Evolutionary conservation across 2,329 filamentous ascomycete species (phyloP).

Genomic region (Colletotrichum endophyticum): DNA sequence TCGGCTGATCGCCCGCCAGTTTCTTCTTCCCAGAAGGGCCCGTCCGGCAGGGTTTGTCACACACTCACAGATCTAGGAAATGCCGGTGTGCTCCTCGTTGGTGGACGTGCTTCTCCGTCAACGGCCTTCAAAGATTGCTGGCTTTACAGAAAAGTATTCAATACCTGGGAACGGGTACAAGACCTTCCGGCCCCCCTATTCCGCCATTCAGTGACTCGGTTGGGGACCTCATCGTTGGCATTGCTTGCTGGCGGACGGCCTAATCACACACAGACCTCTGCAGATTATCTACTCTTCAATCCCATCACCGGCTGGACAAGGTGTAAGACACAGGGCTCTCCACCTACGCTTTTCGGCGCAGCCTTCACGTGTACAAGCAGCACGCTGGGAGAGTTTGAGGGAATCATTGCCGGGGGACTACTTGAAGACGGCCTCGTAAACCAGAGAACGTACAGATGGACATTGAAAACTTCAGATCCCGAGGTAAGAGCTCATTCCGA

Average conservation of each 20-base stretch:
- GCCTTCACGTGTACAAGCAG: slow-evolving; percentile 35
- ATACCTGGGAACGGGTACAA: slow-evolving; percentile 67
- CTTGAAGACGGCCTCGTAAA: slow-evolving; percentile 66
- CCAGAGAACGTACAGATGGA: slow-evolving; percentile 70
- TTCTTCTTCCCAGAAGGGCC: slow-evolving; percentile 32
- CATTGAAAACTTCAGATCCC: slow-evolving; percentile 44
- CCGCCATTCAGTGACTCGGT: slow-evolving; percentile 69
- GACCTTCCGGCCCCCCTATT: slow-evolving; percentile 75
- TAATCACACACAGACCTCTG: slow-evolving; percentile 50
- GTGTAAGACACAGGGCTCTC: slow-evolving; percentile 40
- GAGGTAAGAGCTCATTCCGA: slow-evolving; percentile 32
- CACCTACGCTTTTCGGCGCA: slow-evolving; percentile 48
- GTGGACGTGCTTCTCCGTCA: slow-evolving; percentile 80
- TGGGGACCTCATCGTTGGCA: slow-evolving; percentile 53
- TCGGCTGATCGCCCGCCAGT: background rate
- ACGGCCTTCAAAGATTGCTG: slow-evolving; percentile 76
- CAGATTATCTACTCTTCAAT: slow-evolving; percentile 58
- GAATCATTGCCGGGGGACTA: slow-evolving; percentile 77
- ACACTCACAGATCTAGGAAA: slow-evolving; percentile 71
- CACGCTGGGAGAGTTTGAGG: slow-evolving; percentile 45
- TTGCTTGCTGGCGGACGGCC: slow-evolving; percentile 69
- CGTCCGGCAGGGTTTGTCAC: slow-evolving; percentile 71
- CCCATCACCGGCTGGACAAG: slow-evolving; percentile 50
- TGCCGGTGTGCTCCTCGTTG: slow-evolving; percentile 68
- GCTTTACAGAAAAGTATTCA: slow-evolving; percentile 62